Evolutionary conservation across 192 early-diverging fungal genomes (phyloP).

Genomic region (Paraglomus occultum): DNA sequence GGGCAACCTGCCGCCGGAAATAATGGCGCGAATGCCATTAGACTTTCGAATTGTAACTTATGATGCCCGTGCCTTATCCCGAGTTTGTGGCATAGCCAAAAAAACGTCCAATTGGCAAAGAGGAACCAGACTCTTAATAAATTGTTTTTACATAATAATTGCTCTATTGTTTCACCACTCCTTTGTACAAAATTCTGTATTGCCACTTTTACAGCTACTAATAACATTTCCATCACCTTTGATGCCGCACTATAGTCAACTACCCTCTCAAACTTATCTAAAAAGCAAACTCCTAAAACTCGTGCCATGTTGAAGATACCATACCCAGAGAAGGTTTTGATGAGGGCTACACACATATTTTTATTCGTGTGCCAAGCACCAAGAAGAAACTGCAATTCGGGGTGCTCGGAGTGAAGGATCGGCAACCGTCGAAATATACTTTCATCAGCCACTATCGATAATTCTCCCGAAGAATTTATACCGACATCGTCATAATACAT

Average conservation of each 20-base stretch:
- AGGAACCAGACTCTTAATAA: background rate
- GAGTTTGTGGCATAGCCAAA: background rate
- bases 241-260: constrained; percentile 6
- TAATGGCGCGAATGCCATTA: background rate
- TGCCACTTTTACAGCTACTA: background rate
- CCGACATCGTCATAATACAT: constrained; percentile 6
- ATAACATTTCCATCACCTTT: too few relatives aligned
- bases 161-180: background rate
- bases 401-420: too few relatives aligned
- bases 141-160: background rate
- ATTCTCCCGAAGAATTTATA: background rate
- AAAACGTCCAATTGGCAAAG: background rate
- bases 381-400: constrained; percentile 19
- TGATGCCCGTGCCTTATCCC: background rate
- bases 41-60: background rate
- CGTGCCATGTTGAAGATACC: background rate
- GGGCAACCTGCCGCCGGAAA: background rate
- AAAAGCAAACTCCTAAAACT: background rate
- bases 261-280: constrained; percentile 8
- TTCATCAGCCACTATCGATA: background rate
- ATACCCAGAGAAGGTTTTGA: background rate
- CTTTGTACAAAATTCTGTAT: constrained; percentile 15
- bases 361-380: constrained; percentile 13
- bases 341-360: background rate
- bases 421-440: background rate